Conservation (phyloP, 2,329 filamentous ascomycete genomes). For the Penicillium hesseltinei region DNA sequence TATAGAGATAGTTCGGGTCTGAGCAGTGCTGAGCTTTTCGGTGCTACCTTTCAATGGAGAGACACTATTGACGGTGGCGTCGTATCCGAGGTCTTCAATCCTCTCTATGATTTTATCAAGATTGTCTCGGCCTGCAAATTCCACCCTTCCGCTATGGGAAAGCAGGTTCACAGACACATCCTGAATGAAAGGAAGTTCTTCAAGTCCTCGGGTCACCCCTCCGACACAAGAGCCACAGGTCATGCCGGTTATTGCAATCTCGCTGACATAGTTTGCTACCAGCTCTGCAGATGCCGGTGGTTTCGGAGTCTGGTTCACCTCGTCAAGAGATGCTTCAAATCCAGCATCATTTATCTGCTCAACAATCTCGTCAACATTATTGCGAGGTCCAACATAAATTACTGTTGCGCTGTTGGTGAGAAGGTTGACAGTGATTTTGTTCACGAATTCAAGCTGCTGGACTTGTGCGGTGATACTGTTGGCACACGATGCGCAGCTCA, state of each 20-base stretch:
- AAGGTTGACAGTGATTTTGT: conserved; percentile 61
- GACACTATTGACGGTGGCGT: conserved; percentile 57
- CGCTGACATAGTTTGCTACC: conserved; percentile 36
- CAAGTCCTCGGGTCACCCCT: conserved; percentile 48
- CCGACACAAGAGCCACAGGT: conserved; percentile 58
- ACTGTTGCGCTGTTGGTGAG: conserved; percentile 66
- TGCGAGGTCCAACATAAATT: conserved; percentile 52
- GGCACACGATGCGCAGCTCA: conserved; percentile 70
- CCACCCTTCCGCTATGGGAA: conserved; percentile 50
- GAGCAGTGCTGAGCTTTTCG: conserved; percentile 23
- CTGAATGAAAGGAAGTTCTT: conserved; percentile 47
- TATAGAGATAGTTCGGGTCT: conserved; percentile 61
- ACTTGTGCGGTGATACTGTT: conserved; percentile 62
- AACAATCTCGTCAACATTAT: conserved; percentile 47
- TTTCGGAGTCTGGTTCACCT: conserved; percentile 24
- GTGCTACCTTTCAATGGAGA: conserved; percentile 30
- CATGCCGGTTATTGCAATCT: conserved; percentile 56
- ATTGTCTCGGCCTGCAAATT: conserved; percentile 50
- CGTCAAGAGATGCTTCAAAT: conserved; percentile 47
- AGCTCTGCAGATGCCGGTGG: conserved; percentile 6
- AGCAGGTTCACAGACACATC: conserved; percentile 53
- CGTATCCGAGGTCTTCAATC: conserved; percentile 63
- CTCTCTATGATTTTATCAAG: conserved; percentile 47
- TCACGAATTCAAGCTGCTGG: conserved; percentile 57
- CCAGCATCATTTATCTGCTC: conserved; percentile 52